Percentiles rank a stretch among this genome's conserved stretches.
Conservation (phyloP, 139 green algal species). For the Pleodorina starrii region DNA sequence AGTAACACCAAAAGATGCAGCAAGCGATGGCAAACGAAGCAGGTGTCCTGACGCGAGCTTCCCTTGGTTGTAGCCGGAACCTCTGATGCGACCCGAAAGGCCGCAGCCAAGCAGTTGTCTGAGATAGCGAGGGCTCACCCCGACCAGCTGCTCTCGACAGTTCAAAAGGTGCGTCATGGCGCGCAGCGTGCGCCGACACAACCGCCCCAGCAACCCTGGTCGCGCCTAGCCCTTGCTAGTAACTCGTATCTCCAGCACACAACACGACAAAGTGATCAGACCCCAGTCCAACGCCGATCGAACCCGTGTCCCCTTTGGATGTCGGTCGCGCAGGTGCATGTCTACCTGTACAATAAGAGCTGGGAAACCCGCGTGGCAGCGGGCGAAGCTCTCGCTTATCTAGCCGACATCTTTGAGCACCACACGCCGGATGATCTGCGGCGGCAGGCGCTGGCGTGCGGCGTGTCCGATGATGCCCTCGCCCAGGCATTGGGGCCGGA, state of each 20-base stretch:
- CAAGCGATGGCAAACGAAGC: background rate
- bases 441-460: conserved; percentile 7
- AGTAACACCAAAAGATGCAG: conserved; percentile 10
- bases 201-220: too few species aligned
- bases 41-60: background rate
- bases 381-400: conserved; percentile 78
- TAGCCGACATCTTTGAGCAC: conserved; percentile 85
- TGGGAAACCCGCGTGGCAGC: conserved; percentile 91
- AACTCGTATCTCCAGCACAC: too few species aligned
- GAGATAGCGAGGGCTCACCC: conserved; percentile 83
- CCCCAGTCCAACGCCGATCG: too few species aligned
- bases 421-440: conserved; percentile 67
- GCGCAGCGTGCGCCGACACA: background rate
- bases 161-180: conserved; percentile 72
- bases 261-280: too few species aligned
- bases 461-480: background rate
- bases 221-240: too few species aligned
- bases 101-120: conserved; percentile 86
- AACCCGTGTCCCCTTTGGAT: too few species aligned
- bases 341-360: conserved; percentile 73
- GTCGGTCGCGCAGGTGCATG: conserved; percentile 80
- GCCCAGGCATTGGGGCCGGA: background rate
- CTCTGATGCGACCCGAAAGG: conserved; percentile 76
- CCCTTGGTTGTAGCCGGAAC: background rate
- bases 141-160: conserved; percentile 79